These are phyloP conservation scores for Mycena filopes DNA, from an alignment of 768 basidiomycete genomes.

Conservation along the genomic window DNA sequence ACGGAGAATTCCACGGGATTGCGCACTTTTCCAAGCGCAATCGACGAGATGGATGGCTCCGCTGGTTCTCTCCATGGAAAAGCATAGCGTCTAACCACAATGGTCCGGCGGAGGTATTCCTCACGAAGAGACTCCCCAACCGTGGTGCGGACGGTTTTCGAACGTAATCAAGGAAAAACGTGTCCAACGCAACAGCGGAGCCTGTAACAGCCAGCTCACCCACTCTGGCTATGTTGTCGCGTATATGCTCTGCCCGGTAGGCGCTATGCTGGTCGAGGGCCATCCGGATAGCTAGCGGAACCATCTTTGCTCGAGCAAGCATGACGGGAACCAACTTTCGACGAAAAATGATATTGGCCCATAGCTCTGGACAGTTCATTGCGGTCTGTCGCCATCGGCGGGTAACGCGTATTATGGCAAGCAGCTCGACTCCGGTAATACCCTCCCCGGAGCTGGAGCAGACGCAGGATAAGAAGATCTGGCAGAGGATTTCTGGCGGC, in stretches of 20 bases:
- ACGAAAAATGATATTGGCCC: slow-evolving; percentile 21
- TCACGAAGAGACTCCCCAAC: slow-evolving; percentile 4
- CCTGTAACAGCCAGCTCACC: slow-evolving; percentile 2
- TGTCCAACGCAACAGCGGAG: not conserved
- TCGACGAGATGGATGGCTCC: not conserved
- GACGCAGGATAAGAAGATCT: not conserved
- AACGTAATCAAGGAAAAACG: not conserved
- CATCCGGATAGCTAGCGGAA: slow-evolving; percentile 18
- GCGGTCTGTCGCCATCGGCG: slow-evolving; percentile 26
- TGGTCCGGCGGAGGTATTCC: not conserved
- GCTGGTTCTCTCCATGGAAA: not conserved
- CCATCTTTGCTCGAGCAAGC: slow-evolving; percentile 23
- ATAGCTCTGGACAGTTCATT: slow-evolving; percentile 27
- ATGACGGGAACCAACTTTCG: slow-evolving; percentile 15
- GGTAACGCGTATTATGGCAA: slow-evolving; percentile 20
- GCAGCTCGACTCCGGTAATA: slow-evolving; percentile 12
- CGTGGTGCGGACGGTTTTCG: not conserved
- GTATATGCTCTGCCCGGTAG: not conserved
- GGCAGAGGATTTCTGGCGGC: not conserved
- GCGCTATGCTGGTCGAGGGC: not conserved
- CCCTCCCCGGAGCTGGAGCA: not conserved
- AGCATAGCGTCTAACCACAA: slow-evolving; percentile 21
- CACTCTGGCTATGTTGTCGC: not conserved
- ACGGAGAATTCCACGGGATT: slow-evolving; percentile 30
- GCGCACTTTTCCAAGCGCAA: slow-evolving; percentile 24